A percentile compares a stretch with the other conserved stretches of the same genome.
Conservation (phyloP, 108 stramenopile species). For the Nitzschia palea region DNA sequence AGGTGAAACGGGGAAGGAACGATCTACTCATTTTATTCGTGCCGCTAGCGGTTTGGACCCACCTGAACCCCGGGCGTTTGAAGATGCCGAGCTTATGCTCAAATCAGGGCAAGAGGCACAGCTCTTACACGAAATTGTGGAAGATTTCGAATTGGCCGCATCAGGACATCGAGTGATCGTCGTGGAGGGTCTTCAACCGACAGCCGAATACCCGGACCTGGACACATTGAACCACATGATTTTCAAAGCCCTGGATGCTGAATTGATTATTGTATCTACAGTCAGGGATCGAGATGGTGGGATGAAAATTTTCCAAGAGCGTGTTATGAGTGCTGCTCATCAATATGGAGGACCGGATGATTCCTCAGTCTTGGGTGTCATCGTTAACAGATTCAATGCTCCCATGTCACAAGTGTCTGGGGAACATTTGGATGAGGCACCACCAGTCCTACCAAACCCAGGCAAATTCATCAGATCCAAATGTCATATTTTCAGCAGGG, state of each 20-base stretch:
- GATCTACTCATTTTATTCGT: slow-evolving; percentile 21
- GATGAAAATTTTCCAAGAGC: slow-evolving; percentile 2
- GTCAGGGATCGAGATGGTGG: neutral
- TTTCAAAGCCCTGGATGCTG: slow-evolving; percentile 19
- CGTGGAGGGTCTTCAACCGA: slow-evolving; percentile 28
- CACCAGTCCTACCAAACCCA: neutral
- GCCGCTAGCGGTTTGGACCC: neutral
- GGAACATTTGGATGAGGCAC: neutral
- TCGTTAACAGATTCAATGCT: slow-evolving; percentile 28
- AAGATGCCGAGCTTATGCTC: slow-evolving; percentile 4
- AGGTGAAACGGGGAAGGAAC: slow-evolving; percentile 3
- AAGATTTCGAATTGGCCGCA: slow-evolving; percentile 10
- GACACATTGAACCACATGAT: slow-evolving; percentile 18
- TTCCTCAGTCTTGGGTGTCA: slow-evolving; percentile 16
- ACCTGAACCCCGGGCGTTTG: slow-evolving; percentile 6
- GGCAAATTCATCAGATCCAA: neutral
- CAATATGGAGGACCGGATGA: slow-evolving; percentile 19
- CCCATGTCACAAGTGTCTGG: slow-evolving; percentile 1
- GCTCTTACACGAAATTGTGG: slow-evolving; percentile 13
- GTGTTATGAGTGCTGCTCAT: neutral
- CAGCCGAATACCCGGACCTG: slow-evolving; percentile 16
- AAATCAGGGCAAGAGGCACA: slow-evolving; percentile 8
- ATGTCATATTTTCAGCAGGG: neutral
- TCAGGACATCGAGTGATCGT: neutral
- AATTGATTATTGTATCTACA: slow-evolving; percentile 25